These are phyloP conservation scores for Plectranthus barbatus DNA, from an alignment of 257 asterid species.

Conservation along the genomic window DNA sequence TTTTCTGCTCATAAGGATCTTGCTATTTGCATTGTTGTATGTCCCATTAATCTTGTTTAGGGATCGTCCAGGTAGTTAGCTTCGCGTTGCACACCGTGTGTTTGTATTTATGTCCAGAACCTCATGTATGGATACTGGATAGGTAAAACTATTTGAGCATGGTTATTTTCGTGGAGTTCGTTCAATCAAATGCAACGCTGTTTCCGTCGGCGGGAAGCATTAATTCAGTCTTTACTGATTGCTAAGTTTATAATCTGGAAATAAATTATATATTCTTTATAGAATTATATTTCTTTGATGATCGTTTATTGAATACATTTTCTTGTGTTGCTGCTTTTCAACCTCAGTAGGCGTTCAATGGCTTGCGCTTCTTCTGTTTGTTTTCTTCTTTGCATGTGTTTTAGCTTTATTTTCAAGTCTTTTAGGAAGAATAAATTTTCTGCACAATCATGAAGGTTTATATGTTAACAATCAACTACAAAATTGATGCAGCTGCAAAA, in stretches of 20 bases:
- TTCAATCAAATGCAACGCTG: background rate
- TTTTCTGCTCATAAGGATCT: background rate
- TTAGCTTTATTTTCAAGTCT: background rate
- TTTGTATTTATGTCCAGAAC: conserved; percentile 2
- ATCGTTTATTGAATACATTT: background rate
- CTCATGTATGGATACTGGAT: background rate
- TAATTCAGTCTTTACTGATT: background rate
- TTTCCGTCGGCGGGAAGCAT: background rate
- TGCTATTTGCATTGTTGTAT: background rate
- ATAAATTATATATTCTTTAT: background rate
- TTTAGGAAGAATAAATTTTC: background rate
- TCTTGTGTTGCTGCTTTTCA: background rate
- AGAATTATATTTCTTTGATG: background rate
- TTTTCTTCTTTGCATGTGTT: background rate
- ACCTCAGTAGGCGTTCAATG: background rate
- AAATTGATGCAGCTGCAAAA: background rate
- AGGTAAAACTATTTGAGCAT: background rate
- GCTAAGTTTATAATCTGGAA: background rate
- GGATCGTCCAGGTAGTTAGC: background rate
- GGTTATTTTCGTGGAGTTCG: background rate
- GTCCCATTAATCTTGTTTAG: background rate
- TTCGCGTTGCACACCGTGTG: conserved; percentile 13
- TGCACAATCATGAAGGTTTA: background rate
- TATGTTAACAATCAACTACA: background rate
- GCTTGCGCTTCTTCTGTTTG: background rate